These are phyloP conservation scores for Leucoagaricus sp. DNA, from an alignment of 1,284 basidiomycete genomes.

Conservation along the genomic window DNA sequence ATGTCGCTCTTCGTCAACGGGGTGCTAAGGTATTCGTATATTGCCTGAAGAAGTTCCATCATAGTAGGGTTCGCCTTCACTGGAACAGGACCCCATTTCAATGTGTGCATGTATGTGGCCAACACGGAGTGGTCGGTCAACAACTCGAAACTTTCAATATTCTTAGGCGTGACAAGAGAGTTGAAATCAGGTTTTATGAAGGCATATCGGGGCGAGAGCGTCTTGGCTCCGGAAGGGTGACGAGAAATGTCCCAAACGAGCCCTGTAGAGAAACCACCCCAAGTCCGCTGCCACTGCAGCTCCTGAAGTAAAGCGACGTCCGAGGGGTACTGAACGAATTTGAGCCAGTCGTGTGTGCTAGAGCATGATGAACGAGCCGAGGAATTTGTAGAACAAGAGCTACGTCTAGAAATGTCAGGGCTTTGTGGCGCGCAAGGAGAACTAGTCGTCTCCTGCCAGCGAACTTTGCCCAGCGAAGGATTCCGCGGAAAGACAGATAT, in stretches of 20 bases:
- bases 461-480: not conserved
- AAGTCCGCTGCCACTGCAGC: slow-evolving; percentile 29
- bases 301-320: not conserved
- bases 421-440: no score
- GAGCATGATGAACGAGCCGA: not conserved
- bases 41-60: slow-evolving; percentile 32
- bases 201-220: slow-evolving; percentile 27
- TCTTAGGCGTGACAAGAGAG: slow-evolving; percentile 20
- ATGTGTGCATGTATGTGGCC: slow-evolving; percentile 31
- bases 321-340: not conserved
- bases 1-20: slow-evolving; percentile 30
- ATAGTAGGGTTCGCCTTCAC: slow-evolving; percentile 28
- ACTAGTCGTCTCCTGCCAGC: no score
- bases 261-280: slow-evolving; percentile 29
- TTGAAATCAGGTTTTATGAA: slow-evolving; percentile 24
- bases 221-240: slow-evolving; percentile 29
- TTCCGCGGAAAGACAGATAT: not conserved
- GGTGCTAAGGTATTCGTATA: slow-evolving; percentile 32
- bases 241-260: slow-evolving; percentile 39
- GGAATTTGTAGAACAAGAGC: not conserved
- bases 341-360: not conserved
- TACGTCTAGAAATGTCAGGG: not conserved
- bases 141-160: slow-evolving; percentile 18
- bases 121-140: slow-evolving; percentile 30
- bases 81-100: slow-evolving; percentile 34